Evolutionary conservation across 2,329 filamentous ascomycete genomes (phyloP).

Genomic region (Myriosclerotinia duriaeana): DNA sequence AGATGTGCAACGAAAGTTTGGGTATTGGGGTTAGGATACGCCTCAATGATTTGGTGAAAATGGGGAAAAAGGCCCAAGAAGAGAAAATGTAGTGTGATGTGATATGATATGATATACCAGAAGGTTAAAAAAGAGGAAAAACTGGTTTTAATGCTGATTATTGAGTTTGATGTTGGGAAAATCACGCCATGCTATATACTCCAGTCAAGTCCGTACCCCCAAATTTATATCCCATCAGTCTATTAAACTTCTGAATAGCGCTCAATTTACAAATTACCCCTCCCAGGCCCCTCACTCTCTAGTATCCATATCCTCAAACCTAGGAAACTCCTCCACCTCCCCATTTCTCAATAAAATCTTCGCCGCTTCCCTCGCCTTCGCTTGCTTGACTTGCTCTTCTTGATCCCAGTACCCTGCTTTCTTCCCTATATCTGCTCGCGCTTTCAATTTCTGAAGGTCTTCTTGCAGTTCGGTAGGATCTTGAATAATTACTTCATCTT

Average conservation of each 20-base stretch:
- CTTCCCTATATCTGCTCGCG: constrained; percentile 9
- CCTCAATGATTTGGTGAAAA: too few species aligned
- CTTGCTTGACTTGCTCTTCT: background rate
- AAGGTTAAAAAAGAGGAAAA: too few species aligned
- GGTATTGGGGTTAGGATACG: too few species aligned
- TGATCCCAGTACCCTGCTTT: constrained; percentile 10
- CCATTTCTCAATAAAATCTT: constrained; percentile 2
- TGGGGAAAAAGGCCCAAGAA: background rate
- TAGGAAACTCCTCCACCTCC: constrained; percentile 18
- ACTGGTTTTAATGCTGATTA: too few species aligned
- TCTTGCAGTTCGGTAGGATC: background rate
- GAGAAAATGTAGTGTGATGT: background rate
- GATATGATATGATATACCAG: too few species aligned
- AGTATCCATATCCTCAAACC: constrained; percentile 17
- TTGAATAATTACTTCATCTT: constrained; percentile 17
- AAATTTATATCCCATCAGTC: too few species aligned
- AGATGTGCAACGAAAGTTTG: constrained; percentile 3
- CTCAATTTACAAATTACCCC: background rate
- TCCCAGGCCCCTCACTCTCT: background rate
- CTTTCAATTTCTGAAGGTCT: constrained; percentile 10
- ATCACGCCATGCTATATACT: background rate
- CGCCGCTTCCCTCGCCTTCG: background rate
- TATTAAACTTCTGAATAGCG: background rate
- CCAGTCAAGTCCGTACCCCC: background rate
- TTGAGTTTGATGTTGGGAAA: background rate